phyloP scores from a whole-genome alignment of 345 rosid species.

The Gossypium anomalum region DNA sequence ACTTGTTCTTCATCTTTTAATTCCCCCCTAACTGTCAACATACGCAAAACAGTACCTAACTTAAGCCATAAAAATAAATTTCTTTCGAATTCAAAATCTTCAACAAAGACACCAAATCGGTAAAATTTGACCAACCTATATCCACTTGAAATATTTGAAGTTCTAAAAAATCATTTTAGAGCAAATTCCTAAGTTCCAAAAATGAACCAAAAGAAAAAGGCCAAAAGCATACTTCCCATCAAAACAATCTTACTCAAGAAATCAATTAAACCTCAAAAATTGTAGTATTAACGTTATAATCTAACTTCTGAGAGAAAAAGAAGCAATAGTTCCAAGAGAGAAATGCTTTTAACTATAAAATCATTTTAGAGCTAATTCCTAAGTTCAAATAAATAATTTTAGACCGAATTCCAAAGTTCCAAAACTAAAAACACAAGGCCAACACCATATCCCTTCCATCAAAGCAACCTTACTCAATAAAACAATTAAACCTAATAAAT shows the following conservation, averaged over 20 bases:
- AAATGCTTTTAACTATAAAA: not conserved
- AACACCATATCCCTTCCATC: not conserved
- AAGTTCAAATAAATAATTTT: too few relatives aligned
- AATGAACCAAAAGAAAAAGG: not conserved
- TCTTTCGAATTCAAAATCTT: not conserved
- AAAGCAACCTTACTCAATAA: not conserved
- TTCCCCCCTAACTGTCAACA: conserved; percentile 64
- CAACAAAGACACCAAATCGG: not conserved
- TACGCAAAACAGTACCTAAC: conserved; percentile 6
- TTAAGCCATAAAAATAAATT: not conserved
- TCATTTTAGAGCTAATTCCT: not conserved
- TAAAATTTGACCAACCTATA: not conserved
- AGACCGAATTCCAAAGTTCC: not conserved
- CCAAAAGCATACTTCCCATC: not conserved
- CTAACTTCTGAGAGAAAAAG: too few relatives aligned
- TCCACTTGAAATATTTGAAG: not conserved
- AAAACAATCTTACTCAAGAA: not conserved
- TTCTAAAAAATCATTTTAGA: not conserved
- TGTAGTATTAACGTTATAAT: not conserved
- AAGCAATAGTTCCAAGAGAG: too few relatives aligned
- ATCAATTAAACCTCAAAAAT: not conserved
- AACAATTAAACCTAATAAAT: not conserved
- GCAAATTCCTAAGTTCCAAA: not conserved
- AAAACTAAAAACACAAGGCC: too few relatives aligned
- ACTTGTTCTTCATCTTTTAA: conserved; percentile 72